Base-by-base conservation (phyloP, 1,284 basidiomycete genomes). In the Exsudoporus floridanus region DNA sequence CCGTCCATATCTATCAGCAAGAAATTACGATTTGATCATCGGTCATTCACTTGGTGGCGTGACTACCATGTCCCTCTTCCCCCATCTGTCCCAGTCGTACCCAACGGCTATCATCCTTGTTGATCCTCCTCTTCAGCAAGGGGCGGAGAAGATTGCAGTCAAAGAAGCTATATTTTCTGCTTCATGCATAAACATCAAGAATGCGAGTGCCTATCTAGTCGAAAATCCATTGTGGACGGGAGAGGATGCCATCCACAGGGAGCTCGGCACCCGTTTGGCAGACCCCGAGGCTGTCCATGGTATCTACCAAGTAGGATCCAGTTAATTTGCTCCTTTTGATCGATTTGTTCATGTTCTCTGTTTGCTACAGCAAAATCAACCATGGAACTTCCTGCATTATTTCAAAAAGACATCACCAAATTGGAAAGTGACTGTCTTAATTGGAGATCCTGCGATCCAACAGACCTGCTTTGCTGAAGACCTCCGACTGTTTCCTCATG, bases 21-120 rank as follows among this genome's bases (percentile, higher is more conserved):
- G 38, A 28, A 46, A 52, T 19, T 60, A 52, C 41, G 57, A 58
- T 30, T 35, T 60, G 43, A 43, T 63, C 51, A 52, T 62, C 1
- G 58, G 54, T 23, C 62, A 54, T 48, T 64, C 60, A 14, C 31
- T 61, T 12, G 60, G 60, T 23, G 53, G 38, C 25, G 34, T 60
- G n/a, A 59, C 52, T 7, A 30, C 37, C 33, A 36, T 60, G 44
- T 55, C 60, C 21, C 50, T 62, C 47, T 50, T 54, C 50, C 50
- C 50, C 19, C 40, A 38, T 41, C 28, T 64, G 16, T 34, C 62
- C 28, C 31, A 28, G 30, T 44, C 49, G 6, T 42, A 52, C 34
- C 57, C 37, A 14, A 58, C 42, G 12, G 49, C 56, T 4, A 43
- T 61, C 7, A n/a, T 59, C 39, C 43, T 61, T 21, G 41, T 61